Conservation (phyloP, 306 rosid species). For the Trifolium repens region DNA sequence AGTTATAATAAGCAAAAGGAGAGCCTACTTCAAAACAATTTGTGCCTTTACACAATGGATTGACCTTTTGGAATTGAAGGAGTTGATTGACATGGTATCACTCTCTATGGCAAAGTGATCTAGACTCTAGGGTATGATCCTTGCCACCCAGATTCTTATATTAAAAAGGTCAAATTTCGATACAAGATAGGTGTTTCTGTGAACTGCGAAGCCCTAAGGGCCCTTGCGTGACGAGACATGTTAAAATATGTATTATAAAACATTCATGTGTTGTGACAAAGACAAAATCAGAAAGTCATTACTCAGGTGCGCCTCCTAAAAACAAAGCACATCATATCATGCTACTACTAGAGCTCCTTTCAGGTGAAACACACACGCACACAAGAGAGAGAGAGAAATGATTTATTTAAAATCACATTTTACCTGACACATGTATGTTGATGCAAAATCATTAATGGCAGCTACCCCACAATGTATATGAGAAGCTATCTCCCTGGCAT, state of each 20-base stretch:
- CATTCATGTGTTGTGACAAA: not conserved
- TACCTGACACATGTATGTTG: conserved; percentile 93
- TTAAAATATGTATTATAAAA: not conserved
- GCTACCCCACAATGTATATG: conserved; percentile 81
- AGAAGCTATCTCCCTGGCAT: conserved; percentile 77
- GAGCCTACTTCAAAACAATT: not conserved
- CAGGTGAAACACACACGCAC: not conserved
- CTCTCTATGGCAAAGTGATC: conserved; percentile 7
- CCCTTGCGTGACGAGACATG: not conserved
- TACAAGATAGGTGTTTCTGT: not conserved
- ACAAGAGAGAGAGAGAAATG: not conserved
- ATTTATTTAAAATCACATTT: conserved; percentile 6
- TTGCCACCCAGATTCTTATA: not conserved
- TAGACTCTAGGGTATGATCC: not conserved
- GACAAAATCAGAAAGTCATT: not conserved
- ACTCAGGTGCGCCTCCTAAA: conserved; percentile 15
- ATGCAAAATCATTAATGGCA: conserved; percentile 84
- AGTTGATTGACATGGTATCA: not conserved
- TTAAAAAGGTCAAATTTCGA: not conserved
- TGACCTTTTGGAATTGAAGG: not conserved
- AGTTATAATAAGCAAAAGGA: conserved; percentile 15
- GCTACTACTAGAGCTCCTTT: conserved; percentile 14
- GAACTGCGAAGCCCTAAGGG: not conserved
- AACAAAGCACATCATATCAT: conserved; percentile 19
- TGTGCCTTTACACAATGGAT: not conserved